Percentiles rank a stretch among this genome's conserved stretches.
Conservation (phyloP, 768 basidiomycete genomes). For the Mycena amicta region DNA sequence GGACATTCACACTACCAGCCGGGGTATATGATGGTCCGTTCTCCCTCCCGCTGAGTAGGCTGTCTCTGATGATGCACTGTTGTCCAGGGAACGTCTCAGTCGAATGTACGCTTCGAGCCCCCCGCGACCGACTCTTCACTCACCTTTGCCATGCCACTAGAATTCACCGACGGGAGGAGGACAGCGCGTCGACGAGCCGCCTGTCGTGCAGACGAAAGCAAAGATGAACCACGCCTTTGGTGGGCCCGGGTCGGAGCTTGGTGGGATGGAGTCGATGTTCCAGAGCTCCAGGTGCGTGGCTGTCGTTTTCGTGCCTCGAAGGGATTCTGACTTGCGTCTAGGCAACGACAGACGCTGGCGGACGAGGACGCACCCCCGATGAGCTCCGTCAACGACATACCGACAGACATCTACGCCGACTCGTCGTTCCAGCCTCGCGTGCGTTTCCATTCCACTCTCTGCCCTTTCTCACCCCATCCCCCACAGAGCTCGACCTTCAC, state of each 20-base stretch:
- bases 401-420: conserved; percentile 55
- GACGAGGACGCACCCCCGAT: conserved; percentile 85
- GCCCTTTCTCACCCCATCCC: neutral
- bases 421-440: conserved; percentile 51
- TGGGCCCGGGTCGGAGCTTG: conserved; percentile 55
- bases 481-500: conserved; percentile 45
- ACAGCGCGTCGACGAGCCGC: conserved; percentile 71
- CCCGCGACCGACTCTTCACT: no score
- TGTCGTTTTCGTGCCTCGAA: no score
- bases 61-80: neutral
- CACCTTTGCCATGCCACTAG: no score
- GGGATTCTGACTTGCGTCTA: neutral
- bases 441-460: conserved; percentile 38
- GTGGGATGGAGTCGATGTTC: conserved; percentile 83
- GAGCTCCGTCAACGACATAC: conserved; percentile 74
- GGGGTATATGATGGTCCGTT: conserved; percentile 77
- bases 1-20: conserved; percentile 78
- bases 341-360: conserved; percentile 62
- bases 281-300: conserved; percentile 66
- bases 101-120: conserved; percentile 55
- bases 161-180: conserved; percentile 52
- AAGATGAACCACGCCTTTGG: conserved; percentile 69
- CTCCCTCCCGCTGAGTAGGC: neutral
- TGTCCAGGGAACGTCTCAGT: conserved; percentile 62
- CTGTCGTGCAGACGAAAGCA: conserved; percentile 77